A percentile compares a stretch with the other conserved stretches of the same genome.
phyloP scores from a whole-genome alignment of 1,284 basidiomycete species.

The Hemileia vastatrix region DNA sequence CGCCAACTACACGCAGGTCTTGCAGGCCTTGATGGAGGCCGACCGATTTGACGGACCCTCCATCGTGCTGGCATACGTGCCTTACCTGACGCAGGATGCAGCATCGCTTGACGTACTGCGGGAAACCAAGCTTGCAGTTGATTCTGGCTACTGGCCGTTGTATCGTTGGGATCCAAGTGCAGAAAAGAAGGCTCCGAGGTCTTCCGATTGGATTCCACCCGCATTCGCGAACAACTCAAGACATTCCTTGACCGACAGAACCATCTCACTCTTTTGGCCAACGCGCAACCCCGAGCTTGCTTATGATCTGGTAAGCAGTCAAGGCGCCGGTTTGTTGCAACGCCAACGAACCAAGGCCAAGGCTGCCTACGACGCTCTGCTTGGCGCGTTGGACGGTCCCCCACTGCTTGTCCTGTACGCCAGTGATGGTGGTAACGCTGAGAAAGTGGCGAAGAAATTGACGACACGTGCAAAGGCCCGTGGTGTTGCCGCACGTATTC shows the following conservation, averaged over 20 bases:
- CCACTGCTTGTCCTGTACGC: slow-evolving; percentile 82
- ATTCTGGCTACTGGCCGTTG: slow-evolving; percentile 93
- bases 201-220: slow-evolving; percentile 85
- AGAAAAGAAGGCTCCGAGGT: slow-evolving; percentile 60
- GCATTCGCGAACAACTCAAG: slow-evolving; percentile 87
- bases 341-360: slow-evolving; percentile 73
- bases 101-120: slow-evolving; percentile 75
- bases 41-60: slow-evolving; percentile 82
- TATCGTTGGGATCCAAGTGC: slow-evolving; percentile 94
- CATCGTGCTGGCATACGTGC: slow-evolving; percentile 87
- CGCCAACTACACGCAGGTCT: slow-evolving; percentile 86
- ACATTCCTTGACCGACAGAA: slow-evolving; percentile 93
- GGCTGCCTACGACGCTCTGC: slow-evolving; percentile 73
- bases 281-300: slow-evolving; percentile 67
- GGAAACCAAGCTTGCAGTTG: slow-evolving; percentile 93
- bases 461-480: slow-evolving; percentile 71
- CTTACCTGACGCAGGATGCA: slow-evolving; percentile 61
- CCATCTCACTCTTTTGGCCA: slow-evolving; percentile 83
- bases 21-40: slow-evolving; percentile 85
- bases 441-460: slow-evolving; percentile 88
- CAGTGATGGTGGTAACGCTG: slow-evolving; percentile 85
- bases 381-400: slow-evolving; percentile 77
- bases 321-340: slow-evolving; percentile 73
- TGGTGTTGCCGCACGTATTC: slow-evolving; percentile 65
- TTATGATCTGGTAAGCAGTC: slow-evolving; percentile 68